Percentiles rank a stretch among this genome's conserved stretches.
Conservation (phyloP, 2,329 filamentous ascomycete species). For the Setomelanomma holmii region DNA sequence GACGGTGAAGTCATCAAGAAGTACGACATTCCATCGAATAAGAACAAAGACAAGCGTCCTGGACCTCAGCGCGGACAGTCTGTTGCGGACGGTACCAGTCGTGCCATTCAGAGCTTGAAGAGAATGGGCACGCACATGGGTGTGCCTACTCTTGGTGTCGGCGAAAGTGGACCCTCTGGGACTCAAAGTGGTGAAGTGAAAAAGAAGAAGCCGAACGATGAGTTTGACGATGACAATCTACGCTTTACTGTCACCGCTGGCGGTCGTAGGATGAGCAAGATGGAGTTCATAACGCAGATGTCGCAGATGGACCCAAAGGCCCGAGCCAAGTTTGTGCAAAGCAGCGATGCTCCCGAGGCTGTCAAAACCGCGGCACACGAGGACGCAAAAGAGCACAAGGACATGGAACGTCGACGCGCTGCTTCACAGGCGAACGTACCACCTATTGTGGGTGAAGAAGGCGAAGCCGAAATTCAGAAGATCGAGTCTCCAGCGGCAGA, state of each 20-base stretch:
- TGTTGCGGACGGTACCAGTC: conserved; percentile 42
- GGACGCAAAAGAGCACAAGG: conserved; percentile 49
- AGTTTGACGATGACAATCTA: conserved; percentile 73
- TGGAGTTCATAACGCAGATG: conserved; percentile 79
- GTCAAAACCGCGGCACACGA: conserved; percentile 57
- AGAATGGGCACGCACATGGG: conserved; percentile 64
- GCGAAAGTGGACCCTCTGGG: conserved; percentile 32
- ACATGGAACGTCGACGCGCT: conserved; percentile 34
- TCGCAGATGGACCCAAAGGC: conserved; percentile 73
- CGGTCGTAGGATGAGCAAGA: conserved; percentile 79
- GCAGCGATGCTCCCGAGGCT: conserved; percentile 55
- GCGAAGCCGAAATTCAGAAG: conserved; percentile 42
- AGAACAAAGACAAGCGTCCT: conserved; percentile 45
- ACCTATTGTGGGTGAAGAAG: conserved; percentile 41
- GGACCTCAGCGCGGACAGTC: conserved; percentile 36
- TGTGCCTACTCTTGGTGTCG: conserved; percentile 35
- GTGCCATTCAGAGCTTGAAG: conserved; percentile 53
- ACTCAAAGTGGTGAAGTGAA: conserved; percentile 24
- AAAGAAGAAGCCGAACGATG: conserved; percentile 50
- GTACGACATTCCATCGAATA: conserved; percentile 72
- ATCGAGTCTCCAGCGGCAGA: conserved; percentile 37
- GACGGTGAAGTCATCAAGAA: conserved; percentile 87
- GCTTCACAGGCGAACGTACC: conserved; percentile 39
- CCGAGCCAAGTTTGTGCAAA: conserved; percentile 58
- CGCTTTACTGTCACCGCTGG: conserved; percentile 78